Conservation (phyloP, 1,284 basidiomycete genomes). For the Pyrrhoderma lamaoense region DNA sequence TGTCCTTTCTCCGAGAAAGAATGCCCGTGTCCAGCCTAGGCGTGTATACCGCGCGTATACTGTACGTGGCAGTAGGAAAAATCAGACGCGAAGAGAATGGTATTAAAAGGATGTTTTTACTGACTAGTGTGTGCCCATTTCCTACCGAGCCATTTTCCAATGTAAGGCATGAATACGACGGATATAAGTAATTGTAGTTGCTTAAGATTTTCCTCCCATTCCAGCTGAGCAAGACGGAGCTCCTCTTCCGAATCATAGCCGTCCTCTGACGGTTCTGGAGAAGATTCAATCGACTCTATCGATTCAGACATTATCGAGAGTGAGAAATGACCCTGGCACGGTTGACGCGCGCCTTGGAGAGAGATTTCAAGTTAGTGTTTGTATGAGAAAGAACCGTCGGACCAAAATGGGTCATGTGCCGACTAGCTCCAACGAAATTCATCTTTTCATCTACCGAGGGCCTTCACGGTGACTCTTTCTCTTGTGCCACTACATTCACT, state of each 20-base stretch:
- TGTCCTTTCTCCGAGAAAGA: slow-evolving; percentile 47
- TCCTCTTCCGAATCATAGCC: slow-evolving; percentile 66
- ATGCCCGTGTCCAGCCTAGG: slow-evolving; percentile 58
- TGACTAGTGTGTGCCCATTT: slow-evolving; percentile 81
- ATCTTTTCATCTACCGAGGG: too few species aligned
- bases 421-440: neutral
- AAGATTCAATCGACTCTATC: slow-evolving; percentile 37
- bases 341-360: neutral
- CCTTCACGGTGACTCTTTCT: too few species aligned
- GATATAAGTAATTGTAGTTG: slow-evolving; percentile 79
- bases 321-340: neutral
- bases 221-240: slow-evolving; percentile 70
- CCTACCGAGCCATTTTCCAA: slow-evolving; percentile 85
- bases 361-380: too few species aligned
- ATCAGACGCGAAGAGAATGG: neutral
- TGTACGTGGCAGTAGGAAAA: slow-evolving; percentile 25
- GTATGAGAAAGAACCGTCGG: too few species aligned
- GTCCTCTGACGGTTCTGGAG: slow-evolving; percentile 32
- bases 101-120: slow-evolving; percentile 28
- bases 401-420: too few species aligned
- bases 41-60: slow-evolving; percentile 67
- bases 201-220: slow-evolving; percentile 86
- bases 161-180: slow-evolving; percentile 75
- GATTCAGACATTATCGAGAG: slow-evolving; percentile 33
- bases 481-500: too few species aligned